phyloP scores from a whole-genome alignment of 2,329 filamentous ascomycete genomes.

The Fusarium sp. region DNA sequence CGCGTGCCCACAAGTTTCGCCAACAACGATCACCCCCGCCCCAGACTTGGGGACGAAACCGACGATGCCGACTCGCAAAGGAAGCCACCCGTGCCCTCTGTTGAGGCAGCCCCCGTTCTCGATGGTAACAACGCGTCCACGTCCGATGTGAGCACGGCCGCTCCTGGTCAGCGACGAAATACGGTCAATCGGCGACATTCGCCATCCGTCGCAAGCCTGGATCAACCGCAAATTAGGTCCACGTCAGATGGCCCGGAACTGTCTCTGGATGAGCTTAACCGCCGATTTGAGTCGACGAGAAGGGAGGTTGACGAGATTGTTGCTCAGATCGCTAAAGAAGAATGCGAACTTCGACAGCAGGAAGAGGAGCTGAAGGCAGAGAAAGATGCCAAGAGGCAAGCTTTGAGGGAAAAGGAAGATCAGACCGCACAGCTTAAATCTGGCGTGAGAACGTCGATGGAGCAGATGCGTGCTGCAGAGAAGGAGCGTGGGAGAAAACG shows the following conservation, averaged over 20 bases:
- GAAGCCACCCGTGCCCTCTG: slow-evolving; percentile 62
- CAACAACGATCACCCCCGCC: slow-evolving; percentile 61
- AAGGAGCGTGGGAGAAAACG: slow-evolving; percentile 84
- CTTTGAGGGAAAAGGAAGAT: slow-evolving; percentile 90
- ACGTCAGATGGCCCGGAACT: slow-evolving; percentile 68
- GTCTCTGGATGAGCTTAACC: slow-evolving; percentile 81
- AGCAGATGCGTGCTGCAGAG: slow-evolving; percentile 83
- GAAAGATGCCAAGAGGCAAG: slow-evolving; percentile 80
- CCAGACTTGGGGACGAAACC: slow-evolving; percentile 55
- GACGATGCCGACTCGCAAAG: slow-evolving; percentile 61
- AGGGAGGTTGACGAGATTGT: slow-evolving; percentile 86
- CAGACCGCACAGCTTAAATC: slow-evolving; percentile 86
- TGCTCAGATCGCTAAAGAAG: slow-evolving; percentile 76
- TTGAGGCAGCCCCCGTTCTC: slow-evolving; percentile 72
- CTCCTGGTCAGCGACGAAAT: slow-evolving; percentile 53
- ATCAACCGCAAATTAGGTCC: slow-evolving; percentile 60
- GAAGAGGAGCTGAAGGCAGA: slow-evolving; percentile 79
- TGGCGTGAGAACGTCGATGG: slow-evolving; percentile 82
- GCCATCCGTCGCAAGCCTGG: slow-evolving; percentile 72
- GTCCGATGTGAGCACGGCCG: slow-evolving; percentile 70
- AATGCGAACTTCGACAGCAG: slow-evolving; percentile 75
- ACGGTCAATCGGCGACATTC: slow-evolving; percentile 82
- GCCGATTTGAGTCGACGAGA: slow-evolving; percentile 82
- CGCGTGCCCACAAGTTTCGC: slow-evolving; percentile 68
- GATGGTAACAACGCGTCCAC: slow-evolving; percentile 70